Base-by-base conservation (phyloP, 1,284 basidiomycete species). In the Cerrena zonata region DNA sequence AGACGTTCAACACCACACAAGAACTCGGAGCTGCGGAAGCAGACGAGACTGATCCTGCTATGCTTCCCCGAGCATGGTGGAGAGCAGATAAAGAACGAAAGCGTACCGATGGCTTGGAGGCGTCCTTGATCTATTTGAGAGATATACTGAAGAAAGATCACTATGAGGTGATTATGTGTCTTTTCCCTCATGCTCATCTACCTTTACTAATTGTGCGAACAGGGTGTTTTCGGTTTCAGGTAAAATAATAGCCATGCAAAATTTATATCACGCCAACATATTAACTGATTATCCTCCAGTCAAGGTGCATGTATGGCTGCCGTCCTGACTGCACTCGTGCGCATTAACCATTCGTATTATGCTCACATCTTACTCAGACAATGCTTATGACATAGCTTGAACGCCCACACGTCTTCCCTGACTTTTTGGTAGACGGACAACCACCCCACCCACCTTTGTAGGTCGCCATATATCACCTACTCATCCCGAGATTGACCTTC, bases 221-320 rank as follows among this genome's bases (percentile, higher is more conserved):
- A 92, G 86, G 91, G 90, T 25, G 77, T 94, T 15, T 82, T 94
- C 63, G 90, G 89, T 5, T 91, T 91, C 67, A 87, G 83, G 83
- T 82, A 27, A 48, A 58, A n/a, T n/a, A n/a, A n/a, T n/a, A n/a
- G n/a, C n/a, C n/a, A n/a, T n/a, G n/a, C n/a, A n/a, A n/a, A n/a
- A n/a, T 47, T 37, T 18, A 25, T 22, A 44, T 23, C 10, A 44
- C 11, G 11, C 10, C 24, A 22, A 21, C 22, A 25, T 43, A 22
- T 13, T 7, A 34, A 43, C 15, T 27, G 10, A 48, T 13, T 40
- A 13, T 37, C 38, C 36, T 48, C 30, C 42, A 89, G 87, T 50
- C 90, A 94, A 70, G 91, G 91, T 25, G 91, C 86, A 13, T 83
- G 81, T 12, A 80, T 93, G 72, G 91, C 89, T 24, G 83, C 81